Evolutionary conservation across 2,329 filamentous ascomycete genomes (phyloP), one percentile per base, ranked within the genome.

Genomic region (Calonectria leucothoes): DNA sequence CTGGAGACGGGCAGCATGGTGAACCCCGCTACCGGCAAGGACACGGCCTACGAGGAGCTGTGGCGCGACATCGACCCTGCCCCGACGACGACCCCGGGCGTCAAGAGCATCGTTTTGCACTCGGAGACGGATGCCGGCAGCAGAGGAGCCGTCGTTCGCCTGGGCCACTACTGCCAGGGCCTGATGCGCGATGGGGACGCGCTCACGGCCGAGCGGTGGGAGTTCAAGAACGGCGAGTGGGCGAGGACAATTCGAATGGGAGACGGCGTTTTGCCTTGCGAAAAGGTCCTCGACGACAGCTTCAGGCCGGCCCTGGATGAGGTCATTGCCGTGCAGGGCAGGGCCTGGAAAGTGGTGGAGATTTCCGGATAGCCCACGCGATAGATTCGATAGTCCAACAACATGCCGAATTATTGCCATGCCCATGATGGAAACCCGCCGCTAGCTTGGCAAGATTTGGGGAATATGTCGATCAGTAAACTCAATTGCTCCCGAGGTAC

Each of bases 31-130:
- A 91, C 89, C 1, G 88, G 89, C 0, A 51, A 78, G 0, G 81
- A 87, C 48, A 87, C 87, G 12, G 83, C 84, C 1, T 95, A 95
- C 76, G 92, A 94, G 81, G 93, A 95, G 82, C 80, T 93, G 3
- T 94, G 93, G 93, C 82, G 84, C 2, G 89, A 91, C 51, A 81
- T 86, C 2, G 81, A 83, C 2, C 84, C 83, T 0, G 79, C 80
- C 2, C 77, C 74, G 11, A 75, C 81, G 0, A 65, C 75, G 1
- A 64, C 68, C 0, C 37, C 75, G 7, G 15, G 31, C 1, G 71
- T 73, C 0, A 64, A 71, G 27, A 39, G 42, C 11, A 35, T 72
- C 12, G 77, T 74, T 20, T 33, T 73, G 29, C 79, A 74, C 10
- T 72, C 72, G 0, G 74, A 75, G 25, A 70, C 71, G 7, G 72